Conservation (phyloP, 2,329 filamentous ascomycete species). For the Xylariomycetidae sp. region DNA sequence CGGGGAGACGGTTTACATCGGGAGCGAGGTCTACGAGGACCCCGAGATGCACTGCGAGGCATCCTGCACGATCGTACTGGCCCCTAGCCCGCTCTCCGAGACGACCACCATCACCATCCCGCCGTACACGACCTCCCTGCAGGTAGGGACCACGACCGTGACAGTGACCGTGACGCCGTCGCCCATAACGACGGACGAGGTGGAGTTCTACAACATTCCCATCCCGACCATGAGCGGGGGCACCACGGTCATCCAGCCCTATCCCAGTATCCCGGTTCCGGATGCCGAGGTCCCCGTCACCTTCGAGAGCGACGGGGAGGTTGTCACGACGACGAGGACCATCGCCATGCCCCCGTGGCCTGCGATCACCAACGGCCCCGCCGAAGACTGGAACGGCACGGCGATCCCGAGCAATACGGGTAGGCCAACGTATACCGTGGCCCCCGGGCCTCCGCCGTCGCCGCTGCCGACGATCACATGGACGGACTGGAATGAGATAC, state of each 20-base stretch:
- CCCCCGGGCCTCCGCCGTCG: background rate
- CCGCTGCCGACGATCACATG: too few species aligned
- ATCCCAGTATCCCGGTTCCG: conserved; percentile 2
- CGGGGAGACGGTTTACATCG: too few species aligned
- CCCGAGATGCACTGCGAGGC: conserved; percentile 6
- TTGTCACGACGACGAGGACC: too few species aligned
- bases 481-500: too few species aligned
- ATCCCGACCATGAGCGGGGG: conserved; percentile 3
- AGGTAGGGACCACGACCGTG: conserved; percentile 4
- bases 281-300: too few species aligned
- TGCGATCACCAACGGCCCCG: conserved; percentile 3
- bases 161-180: conserved; percentile 1
- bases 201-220: too few species aligned
- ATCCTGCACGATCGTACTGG: conserved; percentile 4
- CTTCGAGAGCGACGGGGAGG: conserved; percentile 1
- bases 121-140: conserved; percentile 4
- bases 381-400: conserved; percentile 1
- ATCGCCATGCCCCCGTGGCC: conserved; percentile 5
- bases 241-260: conserved; percentile 1
- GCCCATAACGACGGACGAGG: conserved; percentile 1
- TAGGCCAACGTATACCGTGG: background rate
- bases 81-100: conserved; percentile 2
- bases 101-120: conserved; percentile 6
- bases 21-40: too few species aligned
- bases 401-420: background rate